phyloP scores from a whole-genome alignment of 305 asterid genomes.

The Plantago coronopus region DNA sequence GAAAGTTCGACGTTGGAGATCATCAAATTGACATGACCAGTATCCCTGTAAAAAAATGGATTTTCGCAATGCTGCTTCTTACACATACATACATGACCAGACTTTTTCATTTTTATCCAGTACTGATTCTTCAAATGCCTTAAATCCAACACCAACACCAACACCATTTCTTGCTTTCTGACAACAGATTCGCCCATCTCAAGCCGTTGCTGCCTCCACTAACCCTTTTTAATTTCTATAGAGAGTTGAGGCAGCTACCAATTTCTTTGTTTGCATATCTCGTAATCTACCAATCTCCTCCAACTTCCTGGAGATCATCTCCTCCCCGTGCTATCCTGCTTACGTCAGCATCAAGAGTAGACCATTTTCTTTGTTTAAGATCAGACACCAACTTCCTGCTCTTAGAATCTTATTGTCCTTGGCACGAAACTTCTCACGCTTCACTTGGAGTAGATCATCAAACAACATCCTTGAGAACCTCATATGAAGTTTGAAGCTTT shows the following conservation, averaged over 20 bases:
- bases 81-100: too few species aligned
- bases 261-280: constrained; percentile 42
- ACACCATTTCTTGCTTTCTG: too few species aligned
- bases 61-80: too few species aligned
- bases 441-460: constrained; percentile 61
- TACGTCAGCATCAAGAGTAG: constrained; percentile 27
- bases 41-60: too few species aligned
- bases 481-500: constrained; percentile 62
- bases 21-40: too few species aligned
- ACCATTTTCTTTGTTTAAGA: constrained; percentile 55
- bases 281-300: constrained; percentile 65
- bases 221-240: constrained; percentile 31
- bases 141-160: too few species aligned
- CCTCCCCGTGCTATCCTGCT: constrained; percentile 43
- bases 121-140: too few species aligned
- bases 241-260: constrained; percentile 29
- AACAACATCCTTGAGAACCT: constrained; percentile 69
- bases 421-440: constrained; percentile 66
- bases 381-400: constrained; percentile 84
- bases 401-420: constrained; percentile 63
- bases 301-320: constrained; percentile 48
- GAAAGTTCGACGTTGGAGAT: too few species aligned
- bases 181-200: too few species aligned
- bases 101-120: too few species aligned
- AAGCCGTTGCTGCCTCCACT: constrained; percentile 25